Conservation (phyloP, 768 basidiomycete genomes). For the Podaxis rugospora region DNA sequence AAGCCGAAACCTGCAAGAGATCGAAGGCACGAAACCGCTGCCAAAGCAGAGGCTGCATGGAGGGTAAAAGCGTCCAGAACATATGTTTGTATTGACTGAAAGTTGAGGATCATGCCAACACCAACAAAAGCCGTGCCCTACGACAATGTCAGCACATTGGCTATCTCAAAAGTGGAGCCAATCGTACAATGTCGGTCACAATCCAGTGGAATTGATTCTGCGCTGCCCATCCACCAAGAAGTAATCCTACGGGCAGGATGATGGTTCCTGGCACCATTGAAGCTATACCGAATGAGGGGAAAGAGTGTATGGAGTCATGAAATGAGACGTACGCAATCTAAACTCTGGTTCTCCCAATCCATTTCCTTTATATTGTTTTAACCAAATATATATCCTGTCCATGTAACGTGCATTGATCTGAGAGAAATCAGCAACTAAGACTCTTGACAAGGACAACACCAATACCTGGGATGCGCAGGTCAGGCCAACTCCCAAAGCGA, state of each 20-base stretch:
- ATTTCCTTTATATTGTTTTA: constrained; percentile 42
- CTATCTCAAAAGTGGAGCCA: neutral
- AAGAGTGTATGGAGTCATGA: constrained; percentile 2
- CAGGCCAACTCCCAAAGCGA: constrained; percentile 67
- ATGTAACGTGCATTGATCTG: constrained; percentile 46
- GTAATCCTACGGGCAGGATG: constrained; percentile 59
- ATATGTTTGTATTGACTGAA: constrained; percentile 64
- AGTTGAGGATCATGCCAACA: constrained; percentile 51
- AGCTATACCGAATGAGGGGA: constrained; percentile 29
- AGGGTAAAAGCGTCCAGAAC: constrained; percentile 64
- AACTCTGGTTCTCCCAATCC: constrained; percentile 48
- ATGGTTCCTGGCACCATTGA: constrained; percentile 56
- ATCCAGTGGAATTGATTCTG: constrained; percentile 62
- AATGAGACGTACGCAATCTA: constrained; percentile 35
- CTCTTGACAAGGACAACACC: neutral
- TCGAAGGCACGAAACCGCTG: constrained; percentile 59
- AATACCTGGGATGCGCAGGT: constrained; percentile 37
- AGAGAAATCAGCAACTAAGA: neutral
- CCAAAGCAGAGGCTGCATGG: constrained; percentile 67
- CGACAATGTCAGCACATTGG: neutral
- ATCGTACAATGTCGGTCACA: constrained; percentile 49
- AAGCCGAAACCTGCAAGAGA: constrained; percentile 70
- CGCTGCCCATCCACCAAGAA: constrained; percentile 71
- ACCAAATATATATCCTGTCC: constrained; percentile 49
- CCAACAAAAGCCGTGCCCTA: constrained; percentile 58